Conservation (phyloP, 768 basidiomycete species). For the Termitomyces sp. region DNA sequence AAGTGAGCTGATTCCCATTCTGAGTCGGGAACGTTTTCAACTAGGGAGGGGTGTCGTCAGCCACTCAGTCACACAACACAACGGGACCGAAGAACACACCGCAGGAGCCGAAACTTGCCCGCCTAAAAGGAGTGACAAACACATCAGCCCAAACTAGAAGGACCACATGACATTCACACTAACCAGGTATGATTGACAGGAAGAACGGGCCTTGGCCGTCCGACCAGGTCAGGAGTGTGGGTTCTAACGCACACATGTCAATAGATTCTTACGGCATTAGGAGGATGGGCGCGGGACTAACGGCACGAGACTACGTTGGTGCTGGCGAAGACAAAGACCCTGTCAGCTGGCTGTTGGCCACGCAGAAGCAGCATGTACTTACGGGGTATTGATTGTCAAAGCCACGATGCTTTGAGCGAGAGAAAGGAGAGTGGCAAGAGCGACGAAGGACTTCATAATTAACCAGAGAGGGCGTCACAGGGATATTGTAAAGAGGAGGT, state of each 20-base stretch:
- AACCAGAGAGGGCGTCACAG: conserved; percentile 7
- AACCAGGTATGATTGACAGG: conserved; percentile 58
- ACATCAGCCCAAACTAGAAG: neutral
- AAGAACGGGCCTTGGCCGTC: conserved; percentile 54
- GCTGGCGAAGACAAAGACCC: conserved; percentile 17
- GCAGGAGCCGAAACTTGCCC: conserved; percentile 45
- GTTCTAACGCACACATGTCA: conserved; percentile 42
- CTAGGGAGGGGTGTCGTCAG: conserved; percentile 23
- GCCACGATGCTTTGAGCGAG: conserved; percentile 30
- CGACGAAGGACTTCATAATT: conserved; percentile 33
- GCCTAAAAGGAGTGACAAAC: conserved; percentile 27
- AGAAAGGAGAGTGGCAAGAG: conserved; percentile 29
- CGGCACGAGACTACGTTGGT: conserved; percentile 41
- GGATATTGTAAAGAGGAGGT: conserved; percentile 1
- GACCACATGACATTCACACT: conserved; percentile 15
- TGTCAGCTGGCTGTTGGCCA: neutral
- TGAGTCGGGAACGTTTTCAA: conserved; percentile 47
- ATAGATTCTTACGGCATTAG: conserved; percentile 1
- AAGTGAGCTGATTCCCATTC: conserved; percentile 39
- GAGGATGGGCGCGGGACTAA: conserved; percentile 19
- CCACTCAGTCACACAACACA: neutral
- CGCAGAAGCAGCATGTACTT: neutral
- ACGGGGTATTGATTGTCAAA: conserved; percentile 69
- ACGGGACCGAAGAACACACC: conserved; percentile 26
- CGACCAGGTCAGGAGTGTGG: conserved; percentile 47